These are phyloP conservation scores for Saitozyma podzolica DNA, from an alignment of 768 basidiomycete genomes.

Conservation along the genomic window DNA sequence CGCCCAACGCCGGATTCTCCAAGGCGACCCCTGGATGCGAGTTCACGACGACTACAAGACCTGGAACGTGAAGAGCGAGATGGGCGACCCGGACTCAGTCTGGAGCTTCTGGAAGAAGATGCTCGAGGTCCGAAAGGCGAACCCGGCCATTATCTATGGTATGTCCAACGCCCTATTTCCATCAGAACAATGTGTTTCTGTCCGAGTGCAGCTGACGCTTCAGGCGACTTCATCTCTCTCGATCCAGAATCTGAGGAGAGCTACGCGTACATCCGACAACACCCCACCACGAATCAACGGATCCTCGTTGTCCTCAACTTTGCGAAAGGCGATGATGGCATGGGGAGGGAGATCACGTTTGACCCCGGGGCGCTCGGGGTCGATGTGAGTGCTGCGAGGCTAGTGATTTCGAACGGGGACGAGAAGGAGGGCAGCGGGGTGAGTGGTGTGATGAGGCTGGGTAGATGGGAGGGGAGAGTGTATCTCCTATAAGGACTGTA, in stretches of 20 bases:
- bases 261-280: slow-evolving; percentile 58
- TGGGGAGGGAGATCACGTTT: slow-evolving; percentile 17
- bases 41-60: slow-evolving; percentile 65
- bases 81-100: slow-evolving; percentile 60
- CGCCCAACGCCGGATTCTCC: slow-evolving; percentile 64
- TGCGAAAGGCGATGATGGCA: slow-evolving; percentile 13
- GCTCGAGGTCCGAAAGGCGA: slow-evolving; percentile 59
- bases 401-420: slow-evolving; percentile 22
- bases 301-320: slow-evolving; percentile 50
- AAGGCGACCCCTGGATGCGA: slow-evolving; percentile 68
- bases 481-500: slow-evolving; percentile 16
- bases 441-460: slow-evolving; percentile 12
- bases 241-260: slow-evolving; percentile 58
- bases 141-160: slow-evolving; percentile 45
- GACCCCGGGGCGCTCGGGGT: slow-evolving; percentile 13
- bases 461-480: slow-evolving; percentile 27
- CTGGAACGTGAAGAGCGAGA: slow-evolving; percentile 60
- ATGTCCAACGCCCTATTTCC: slow-evolving; percentile 3
- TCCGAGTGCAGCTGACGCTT: slow-evolving; percentile 25
- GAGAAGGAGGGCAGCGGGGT: slow-evolving; percentile 17
- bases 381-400: slow-evolving; percentile 23
- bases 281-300: slow-evolving; percentile 31
- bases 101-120: slow-evolving; percentile 65
- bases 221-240: slow-evolving; percentile 64
- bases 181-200: no score